These are phyloP conservation scores for Heliosperma pusillum DNA, from an alignment of 148 eudicot species.

Conservation along the genomic window DNA sequence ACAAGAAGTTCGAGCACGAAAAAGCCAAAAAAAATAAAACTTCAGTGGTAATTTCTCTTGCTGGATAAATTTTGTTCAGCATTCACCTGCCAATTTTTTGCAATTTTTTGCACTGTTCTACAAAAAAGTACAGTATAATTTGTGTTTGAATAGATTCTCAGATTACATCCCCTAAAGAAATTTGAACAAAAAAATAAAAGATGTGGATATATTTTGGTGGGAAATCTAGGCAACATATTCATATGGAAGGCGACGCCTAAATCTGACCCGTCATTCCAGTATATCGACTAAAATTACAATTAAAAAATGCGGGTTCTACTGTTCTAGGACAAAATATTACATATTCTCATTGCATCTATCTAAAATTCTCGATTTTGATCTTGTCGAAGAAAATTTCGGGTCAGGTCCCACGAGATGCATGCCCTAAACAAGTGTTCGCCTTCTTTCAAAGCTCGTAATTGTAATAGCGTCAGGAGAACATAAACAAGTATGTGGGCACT, in stretches of 20 bases:
- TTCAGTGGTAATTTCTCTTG: not conserved
- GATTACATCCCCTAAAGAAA: not conserved
- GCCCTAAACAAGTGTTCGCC: slow-evolving; percentile 6
- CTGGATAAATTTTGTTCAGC: not conserved
- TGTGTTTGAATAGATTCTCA: too few relatives aligned
- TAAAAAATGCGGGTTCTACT: slow-evolving; percentile 14
- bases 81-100: too few relatives aligned
- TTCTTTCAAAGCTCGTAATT: slow-evolving; percentile 13
- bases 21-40: not conserved
- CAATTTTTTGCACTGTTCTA: too few relatives aligned
- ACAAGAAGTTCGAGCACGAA: too few relatives aligned
- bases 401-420: slow-evolving; percentile 11
- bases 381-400: slow-evolving; percentile 12
- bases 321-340: slow-evolving; percentile 25
- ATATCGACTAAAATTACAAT: slow-evolving; percentile 23
- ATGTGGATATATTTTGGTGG: not conserved
- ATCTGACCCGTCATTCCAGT: slow-evolving; percentile 18
- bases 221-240: not conserved
- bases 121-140: not conserved
- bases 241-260: slow-evolving; percentile 14
- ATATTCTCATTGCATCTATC: slow-evolving; percentile 27
- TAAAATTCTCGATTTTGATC: slow-evolving; percentile 9
- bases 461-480: slow-evolving; percentile 5
- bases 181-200: not conserved
- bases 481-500: slow-evolving; percentile 1